Base-by-base conservation (phyloP, 164 flowering plant genomes). In the Stephania japonica region DNA sequence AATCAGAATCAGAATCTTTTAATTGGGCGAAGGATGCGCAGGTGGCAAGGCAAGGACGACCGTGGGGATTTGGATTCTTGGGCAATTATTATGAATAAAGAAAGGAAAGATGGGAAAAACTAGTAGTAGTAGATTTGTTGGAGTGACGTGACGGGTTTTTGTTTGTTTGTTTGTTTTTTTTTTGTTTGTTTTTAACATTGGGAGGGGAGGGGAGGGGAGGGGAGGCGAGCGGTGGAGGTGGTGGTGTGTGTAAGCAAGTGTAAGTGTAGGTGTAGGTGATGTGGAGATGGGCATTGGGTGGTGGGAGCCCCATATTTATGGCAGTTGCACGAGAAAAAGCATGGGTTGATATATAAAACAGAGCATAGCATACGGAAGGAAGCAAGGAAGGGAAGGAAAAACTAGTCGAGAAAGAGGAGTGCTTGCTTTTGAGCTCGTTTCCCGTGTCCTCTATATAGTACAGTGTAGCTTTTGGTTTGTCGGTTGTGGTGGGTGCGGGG, bases 1-100 rank as follows among this genome's bases (percentile, higher is more conserved):
- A 32, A 4, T 2, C 38, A 32, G 4, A 32, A 32, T 32, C 38
- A 24, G 64, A 59, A 59, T 59, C 64, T 59, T 47, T 59, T 59
- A 59, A 59, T 59, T n/a, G 38, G 38, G 21, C 64, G 64, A 59
- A 59, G 64, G 64, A 19, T 59, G 63, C 63, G 63, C 63, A 18
- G 21, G 38, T 56, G 63, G n/a, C n/a, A 56, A 56, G 18, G n/a
- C 7, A 56, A 56, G 63, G 64, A 59, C 64, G 64, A 59, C 64
- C 64, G 64, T 59, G 64, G 64, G 19, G 64, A 59, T 59, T 59
- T 59, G 64, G 64, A 59, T 59, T 59, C 25, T 2, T 56, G 21
- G 62, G 62, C 6, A 18, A 56, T 56, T 18, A 53, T 53, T 14
- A 53, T 53, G 19, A 53, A 53, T 53, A 56, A 56, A 4, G 5